Conservation (phyloP, 177 flowering plant species). For the Vitis hybrid region DNA sequence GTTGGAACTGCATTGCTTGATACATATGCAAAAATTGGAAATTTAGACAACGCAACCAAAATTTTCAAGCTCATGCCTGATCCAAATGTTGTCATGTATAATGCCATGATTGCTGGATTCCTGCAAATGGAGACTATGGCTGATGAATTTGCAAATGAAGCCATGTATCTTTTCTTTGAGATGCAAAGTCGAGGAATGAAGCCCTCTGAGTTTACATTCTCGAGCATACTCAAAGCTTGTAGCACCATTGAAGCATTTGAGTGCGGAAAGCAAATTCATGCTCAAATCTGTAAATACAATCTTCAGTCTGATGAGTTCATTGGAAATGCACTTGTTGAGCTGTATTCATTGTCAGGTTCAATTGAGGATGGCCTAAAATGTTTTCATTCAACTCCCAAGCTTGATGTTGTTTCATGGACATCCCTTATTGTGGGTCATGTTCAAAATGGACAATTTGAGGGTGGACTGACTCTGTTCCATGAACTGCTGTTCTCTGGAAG, state of each 20-base stretch:
- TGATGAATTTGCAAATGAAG: slow-evolving; percentile 28
- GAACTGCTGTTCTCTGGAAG: slow-evolving; percentile 34
- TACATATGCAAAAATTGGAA: slow-evolving; percentile 57
- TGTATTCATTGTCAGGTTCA: slow-evolving; percentile 42
- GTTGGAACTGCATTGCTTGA: slow-evolving; percentile 61
- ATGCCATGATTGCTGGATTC: slow-evolving; percentile 68
- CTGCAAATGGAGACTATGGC: slow-evolving; percentile 18
- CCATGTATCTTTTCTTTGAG: slow-evolving; percentile 40
- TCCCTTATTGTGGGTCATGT: slow-evolving; percentile 49
- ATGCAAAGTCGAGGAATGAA: slow-evolving; percentile 44
- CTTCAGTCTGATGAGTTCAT: slow-evolving; percentile 58
- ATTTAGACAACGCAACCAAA: slow-evolving; percentile 29
- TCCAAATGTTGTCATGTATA: slow-evolving; percentile 53
- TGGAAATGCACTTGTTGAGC: slow-evolving; percentile 53
- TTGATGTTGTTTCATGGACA: slow-evolving; percentile 57
- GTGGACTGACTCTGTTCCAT: slow-evolving; percentile 35
- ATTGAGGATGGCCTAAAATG: slow-evolving; percentile 42
- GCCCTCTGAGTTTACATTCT: slow-evolving; percentile 56
- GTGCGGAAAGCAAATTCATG: slow-evolving; percentile 64
- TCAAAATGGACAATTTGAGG: slow-evolving; percentile 43
- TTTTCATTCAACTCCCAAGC: slow-evolving; percentile 43
- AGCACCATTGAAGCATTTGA: slow-evolving; percentile 32
- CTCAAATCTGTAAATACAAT: slow-evolving; percentile 47
- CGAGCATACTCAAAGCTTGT: slow-evolving; percentile 54
- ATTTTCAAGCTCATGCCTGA: slow-evolving; percentile 41